Evolutionary conservation across 768 basidiomycete species (phyloP), one percentile per base, ranked within the genome.

Genomic region (Gloeostereum incarnatum): DNA sequence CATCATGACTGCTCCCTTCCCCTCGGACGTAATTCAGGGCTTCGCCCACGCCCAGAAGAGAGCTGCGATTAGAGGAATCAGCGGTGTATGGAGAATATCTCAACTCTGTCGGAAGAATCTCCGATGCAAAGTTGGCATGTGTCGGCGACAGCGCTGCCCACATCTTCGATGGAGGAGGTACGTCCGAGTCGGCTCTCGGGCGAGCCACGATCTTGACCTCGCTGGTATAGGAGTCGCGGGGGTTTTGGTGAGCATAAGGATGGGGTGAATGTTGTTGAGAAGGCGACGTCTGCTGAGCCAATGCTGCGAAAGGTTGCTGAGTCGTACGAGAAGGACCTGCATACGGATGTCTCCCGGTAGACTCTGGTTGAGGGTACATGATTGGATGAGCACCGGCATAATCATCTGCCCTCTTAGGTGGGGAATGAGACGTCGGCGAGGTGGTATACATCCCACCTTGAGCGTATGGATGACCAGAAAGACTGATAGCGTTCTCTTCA

Each of bases 1-100:
- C 53, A 40, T 31, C 31, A 11, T 32, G 19, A 14, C 38, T 49
- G 38, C 43, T 41, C 14, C 55, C 51, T 18, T 35, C 47, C 20
- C 46, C 47, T 43, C 45, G 45, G 41, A 69, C 60, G 47, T 71
- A 69, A 2, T 68, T 69, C 24, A 87, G 62, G 13, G 75, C 73
- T 43, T 83, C 80, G 6, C 73, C 80, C 6, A 84, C 68, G 8
- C 74, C 78, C 27, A 76, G 31, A 9, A 36, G 25, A 46, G 18
- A 33, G 46, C 20, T 52, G 38, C 33, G n/a, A n/a, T n/a, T n/a
- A n/a, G n/a, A n/a, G n/a, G n/a, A n/a, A n/a, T 57, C 58, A 10
- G 61, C 45, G 25, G 60, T 47, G 43, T 58, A 68, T 6, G 73
- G 72, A 21, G 73, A 75, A 45, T 72, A 73, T 35, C 60, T 53